Evolutionary conservation across 2,329 filamentous ascomycete species (phyloP).

Genomic region (Cercospora janseana): DNA sequence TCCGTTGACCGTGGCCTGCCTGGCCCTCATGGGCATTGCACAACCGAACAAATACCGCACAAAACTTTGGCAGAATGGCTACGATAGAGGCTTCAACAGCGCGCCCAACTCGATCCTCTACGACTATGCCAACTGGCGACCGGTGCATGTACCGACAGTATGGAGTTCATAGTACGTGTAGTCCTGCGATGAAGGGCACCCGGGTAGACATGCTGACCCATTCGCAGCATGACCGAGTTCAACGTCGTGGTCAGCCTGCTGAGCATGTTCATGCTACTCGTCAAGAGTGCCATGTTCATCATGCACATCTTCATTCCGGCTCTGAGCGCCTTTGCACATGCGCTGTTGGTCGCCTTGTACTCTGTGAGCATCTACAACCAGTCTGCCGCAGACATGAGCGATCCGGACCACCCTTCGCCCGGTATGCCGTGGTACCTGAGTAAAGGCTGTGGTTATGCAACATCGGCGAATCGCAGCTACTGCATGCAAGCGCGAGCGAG

Average conservation of each 20-base stretch:
- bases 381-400: constrained; percentile 69
- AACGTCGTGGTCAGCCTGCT: constrained; percentile 75
- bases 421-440: constrained; percentile 72
- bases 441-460: constrained; percentile 57
- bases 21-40: constrained; percentile 70
- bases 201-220: constrained; percentile 11
- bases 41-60: constrained; percentile 71
- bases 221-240: constrained; percentile 65
- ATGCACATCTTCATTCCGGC: constrained; percentile 70
- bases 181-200: not conserved
- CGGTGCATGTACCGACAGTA: constrained; percentile 62
- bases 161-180: constrained; percentile 70
- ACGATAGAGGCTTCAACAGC: constrained; percentile 70
- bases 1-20: constrained; percentile 59
- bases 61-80: constrained; percentile 70
- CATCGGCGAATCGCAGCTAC: constrained; percentile 53
- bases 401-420: constrained; percentile 60
- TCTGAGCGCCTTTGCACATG: constrained; percentile 59
- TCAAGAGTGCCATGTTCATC: constrained; percentile 67
- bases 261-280: constrained; percentile 71
- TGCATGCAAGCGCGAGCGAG: constrained; percentile 68
- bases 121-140: constrained; percentile 68
- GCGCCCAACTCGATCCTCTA: constrained; percentile 68
- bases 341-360: constrained; percentile 61
- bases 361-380: constrained; percentile 67